phyloP scores from a whole-genome alignment of 768 basidiomycete genomes.

The Rhizopogon roseolus region DNA sequence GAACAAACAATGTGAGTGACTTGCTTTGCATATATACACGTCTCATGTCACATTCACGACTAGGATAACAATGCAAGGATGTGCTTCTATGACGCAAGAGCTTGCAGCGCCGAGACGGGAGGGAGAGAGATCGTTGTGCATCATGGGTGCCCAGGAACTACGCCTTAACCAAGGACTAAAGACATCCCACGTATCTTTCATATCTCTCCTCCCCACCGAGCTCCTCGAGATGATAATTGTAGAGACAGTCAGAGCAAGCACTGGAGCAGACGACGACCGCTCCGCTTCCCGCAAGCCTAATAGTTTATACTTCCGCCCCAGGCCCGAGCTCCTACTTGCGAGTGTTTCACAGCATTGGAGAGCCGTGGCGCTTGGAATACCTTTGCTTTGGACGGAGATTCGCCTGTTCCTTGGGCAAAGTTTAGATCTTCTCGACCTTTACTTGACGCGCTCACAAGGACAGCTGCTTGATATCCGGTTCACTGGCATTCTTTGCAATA shows the following conservation, averaged over 20 bases:
- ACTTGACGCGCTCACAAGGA: conserved; percentile 21
- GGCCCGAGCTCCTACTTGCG: conserved; percentile 31
- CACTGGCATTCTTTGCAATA: conserved; percentile 13
- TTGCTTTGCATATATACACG: neutral
- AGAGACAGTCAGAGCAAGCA: conserved; percentile 10
- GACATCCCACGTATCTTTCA: neutral
- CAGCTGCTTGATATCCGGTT: conserved; percentile 18
- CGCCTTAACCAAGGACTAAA: conserved; percentile 7
- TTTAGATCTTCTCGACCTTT: conserved; percentile 19
- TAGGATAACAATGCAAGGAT: conserved; percentile 2
- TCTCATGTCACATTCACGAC: neutral
- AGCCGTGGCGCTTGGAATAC: conserved; percentile 29
- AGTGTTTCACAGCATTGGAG: conserved; percentile 41
- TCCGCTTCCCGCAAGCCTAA: conserved; percentile 1
- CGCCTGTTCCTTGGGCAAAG: conserved; percentile 22
- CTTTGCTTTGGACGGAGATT: conserved; percentile 35
- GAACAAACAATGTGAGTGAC: neutral
- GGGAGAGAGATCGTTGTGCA: conserved; percentile 12
- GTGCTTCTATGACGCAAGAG: conserved; percentile 9
- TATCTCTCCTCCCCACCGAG: conserved; percentile 22
- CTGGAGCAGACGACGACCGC: neutral
- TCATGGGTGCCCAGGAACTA: conserved; percentile 15
- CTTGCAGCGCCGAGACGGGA: conserved; percentile 12
- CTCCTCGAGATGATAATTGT: conserved; percentile 22
- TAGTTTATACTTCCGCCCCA: neutral